A percentile compares a stretch with the other conserved stretches of the same genome.
phyloP scores from a whole-genome alignment of 2,329 filamentous ascomycete species.

The Monosporascus sp. region DNA sequence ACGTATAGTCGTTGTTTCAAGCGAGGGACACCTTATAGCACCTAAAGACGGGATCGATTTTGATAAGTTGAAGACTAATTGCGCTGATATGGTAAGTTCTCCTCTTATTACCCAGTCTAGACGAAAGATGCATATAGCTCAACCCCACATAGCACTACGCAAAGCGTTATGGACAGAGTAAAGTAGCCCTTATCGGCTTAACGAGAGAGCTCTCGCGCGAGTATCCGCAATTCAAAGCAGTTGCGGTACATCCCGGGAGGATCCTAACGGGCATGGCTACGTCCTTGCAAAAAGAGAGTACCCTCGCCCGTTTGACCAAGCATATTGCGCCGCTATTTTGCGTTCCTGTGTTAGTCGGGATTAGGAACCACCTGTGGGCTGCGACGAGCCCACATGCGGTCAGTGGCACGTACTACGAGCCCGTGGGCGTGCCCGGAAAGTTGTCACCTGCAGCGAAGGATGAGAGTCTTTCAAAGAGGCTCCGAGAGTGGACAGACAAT shows the following conservation, averaged over 20 bases:
- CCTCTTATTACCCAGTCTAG: not conserved
- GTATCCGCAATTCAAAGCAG: constrained; percentile 29
- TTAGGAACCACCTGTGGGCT: constrained; percentile 39
- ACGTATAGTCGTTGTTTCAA: constrained; percentile 20
- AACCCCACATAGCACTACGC: constrained; percentile 7
- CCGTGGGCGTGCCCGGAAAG: constrained; percentile 22
- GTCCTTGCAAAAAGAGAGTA: constrained; percentile 4
- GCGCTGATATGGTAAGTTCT: constrained; percentile 20
- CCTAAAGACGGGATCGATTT: constrained; percentile 28
- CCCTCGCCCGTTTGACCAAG: not conserved
- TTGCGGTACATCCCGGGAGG: constrained; percentile 10
- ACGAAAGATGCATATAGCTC: not conserved
- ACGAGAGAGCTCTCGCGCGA: constrained; percentile 32
- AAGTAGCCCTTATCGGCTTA: constrained; percentile 43
- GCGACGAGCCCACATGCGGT: constrained; percentile 27
- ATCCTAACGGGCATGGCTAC: constrained; percentile 9
- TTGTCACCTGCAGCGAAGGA: constrained; percentile 13
- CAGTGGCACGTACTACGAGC: constrained; percentile 29
- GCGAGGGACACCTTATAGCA: constrained; percentile 17
- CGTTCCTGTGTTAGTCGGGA: constrained; percentile 21
- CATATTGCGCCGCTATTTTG: constrained; percentile 3
- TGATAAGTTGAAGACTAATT: constrained; percentile 20
- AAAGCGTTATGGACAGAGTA: constrained; percentile 40
- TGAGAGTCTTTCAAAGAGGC: constrained; percentile 15
- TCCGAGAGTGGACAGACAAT: constrained; percentile 30